Base-by-base conservation (phyloP, 1,284 basidiomycete genomes). In the Peniophora sp. region DNA sequence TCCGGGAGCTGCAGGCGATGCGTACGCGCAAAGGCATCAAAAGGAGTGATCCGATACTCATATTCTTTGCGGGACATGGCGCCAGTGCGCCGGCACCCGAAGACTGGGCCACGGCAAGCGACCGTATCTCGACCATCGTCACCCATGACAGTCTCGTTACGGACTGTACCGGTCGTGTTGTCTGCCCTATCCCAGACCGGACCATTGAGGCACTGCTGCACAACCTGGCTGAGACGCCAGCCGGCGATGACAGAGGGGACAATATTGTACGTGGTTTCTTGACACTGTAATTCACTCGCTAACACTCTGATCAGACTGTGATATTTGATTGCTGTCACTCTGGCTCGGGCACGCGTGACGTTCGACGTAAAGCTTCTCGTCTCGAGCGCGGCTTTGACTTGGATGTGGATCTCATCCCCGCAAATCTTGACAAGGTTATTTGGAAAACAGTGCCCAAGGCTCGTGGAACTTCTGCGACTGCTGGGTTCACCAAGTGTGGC, bases 401-500 rank as follows among this genome's bases (percentile, higher is more conserved):
- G n/a, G n/a, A n/a, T n/a, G 10, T n/a, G 14, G 20, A 11, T 10
- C 45, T 58, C 61, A 27, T 68, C 8, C 52, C 58, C 2, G 34
- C 54, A 3, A 36, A 51, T 22, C 47, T 53, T 16, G 67, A 68
- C 53, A 16, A 54, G 16, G 45, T 50, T 1, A 57, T 63, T 16
- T 36, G 34, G 34, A n/a, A n/a, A 10, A n/a, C 49, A 56, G 22
- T 55, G 55, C 39, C 22, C 14, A 56, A 53, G 12, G 48, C 20
- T 8, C 52, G 55, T 19, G 49, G 53, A 34, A 45, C 47, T n/a
- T 49, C 44, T 6, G 39, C 54, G 17, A 52, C 53, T 2, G 24
- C 53, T 35, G 63, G 60, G n/a, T 63, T 63, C 46, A 51, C 54
- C 2, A 56, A 59, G 23, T 58, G 56, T 48, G 59, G 56, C 32